A percentile compares a stretch with the other conserved stretches of the same genome.
Evolutionary conservation across 164 flowering plant species (phyloP).

Genomic region (Vitis labrusca): DNA sequence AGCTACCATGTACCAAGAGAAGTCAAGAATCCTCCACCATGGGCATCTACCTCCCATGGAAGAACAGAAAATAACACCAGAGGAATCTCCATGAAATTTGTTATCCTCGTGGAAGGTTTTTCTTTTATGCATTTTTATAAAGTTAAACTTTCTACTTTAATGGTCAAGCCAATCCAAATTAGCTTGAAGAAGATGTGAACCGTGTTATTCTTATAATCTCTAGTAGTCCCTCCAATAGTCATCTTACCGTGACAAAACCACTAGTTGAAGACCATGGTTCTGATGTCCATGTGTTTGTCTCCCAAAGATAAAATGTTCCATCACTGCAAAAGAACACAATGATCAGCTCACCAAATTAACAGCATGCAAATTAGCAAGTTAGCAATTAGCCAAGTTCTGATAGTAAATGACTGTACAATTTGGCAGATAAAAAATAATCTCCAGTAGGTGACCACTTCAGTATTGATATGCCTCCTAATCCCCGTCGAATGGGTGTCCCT

Average conservation of each 20-base stretch:
- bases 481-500: conserved; percentile 94
- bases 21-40: too few relatives aligned
- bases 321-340: conserved; percentile 53
- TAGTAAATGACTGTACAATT: conserved; percentile 50
- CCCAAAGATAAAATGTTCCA: conserved; percentile 98
- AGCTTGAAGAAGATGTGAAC: too few relatives aligned
- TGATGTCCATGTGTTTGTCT: conserved; percentile 97
- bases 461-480: conserved; percentile 85
- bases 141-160: too few relatives aligned
- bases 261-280: conserved; percentile 93
- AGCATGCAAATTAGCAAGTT: not conserved
- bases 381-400: not conserved
- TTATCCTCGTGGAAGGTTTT: too few relatives aligned
- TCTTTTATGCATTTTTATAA: too few relatives aligned
- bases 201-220: too few relatives aligned
- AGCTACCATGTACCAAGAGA: too few relatives aligned
- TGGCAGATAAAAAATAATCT: conserved; percentile 91
- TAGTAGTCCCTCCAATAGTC: too few relatives aligned
- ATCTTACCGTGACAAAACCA: conserved; percentile 78
- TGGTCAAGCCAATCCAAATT: too few relatives aligned
- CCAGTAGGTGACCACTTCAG: conserved; percentile 96
- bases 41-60: too few relatives aligned
- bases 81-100: too few relatives aligned
- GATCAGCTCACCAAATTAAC: not conserved
- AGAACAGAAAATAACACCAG: too few relatives aligned